Evolutionary conservation across 768 basidiomycete species (phyloP), one percentile per base, ranked within the genome.

Genomic region (Tubosaeta sp.): DNA sequence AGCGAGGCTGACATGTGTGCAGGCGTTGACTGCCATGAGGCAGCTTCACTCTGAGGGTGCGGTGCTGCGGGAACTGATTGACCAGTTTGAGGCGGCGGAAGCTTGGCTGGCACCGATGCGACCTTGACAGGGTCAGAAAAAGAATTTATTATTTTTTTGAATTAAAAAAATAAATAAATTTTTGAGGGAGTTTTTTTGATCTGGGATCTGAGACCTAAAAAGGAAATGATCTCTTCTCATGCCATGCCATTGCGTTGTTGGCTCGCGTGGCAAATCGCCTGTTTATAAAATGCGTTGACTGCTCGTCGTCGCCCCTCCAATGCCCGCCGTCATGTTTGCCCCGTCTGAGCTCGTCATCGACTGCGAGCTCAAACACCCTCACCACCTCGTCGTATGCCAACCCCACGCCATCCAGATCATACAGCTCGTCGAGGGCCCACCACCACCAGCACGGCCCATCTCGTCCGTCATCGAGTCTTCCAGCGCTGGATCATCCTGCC

Each of bases 61-160:
- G 34, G 90, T 95, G 39, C 72, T 88, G 69, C 81, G 82, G 52
- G 92, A 95, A 68, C 72, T 98, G 74, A 90, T 92, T 70, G 88
- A 91, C 71, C 90, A 95, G 74, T 99, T 97, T 72, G 94, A 97
- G 74, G 86, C 85, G 46, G 95, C 95, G 14, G 92, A 99, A 70
- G 83, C 83, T 54, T 97, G 94, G 93, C 76, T 97, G 59, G 84
- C 82, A 58, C 93, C 93, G 56, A 92, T 92, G 90, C 74, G 90
- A 62, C 90, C 90, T 60, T 91, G 76, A n/a, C 52, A 60, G 50
- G 57, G 54, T 48, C 42, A 46, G 3, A 22, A 22, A 22, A 5
- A 9, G 55, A 17, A 38, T 37, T 22, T 32, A 42, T 41, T 38
- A 26, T 52, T 42, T 43, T 33, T 17, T 29, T 29, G 9, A 6